Base-by-base conservation (phyloP, 2,329 filamentous ascomycete genomes). In the Hortaea werneckii region DNA sequence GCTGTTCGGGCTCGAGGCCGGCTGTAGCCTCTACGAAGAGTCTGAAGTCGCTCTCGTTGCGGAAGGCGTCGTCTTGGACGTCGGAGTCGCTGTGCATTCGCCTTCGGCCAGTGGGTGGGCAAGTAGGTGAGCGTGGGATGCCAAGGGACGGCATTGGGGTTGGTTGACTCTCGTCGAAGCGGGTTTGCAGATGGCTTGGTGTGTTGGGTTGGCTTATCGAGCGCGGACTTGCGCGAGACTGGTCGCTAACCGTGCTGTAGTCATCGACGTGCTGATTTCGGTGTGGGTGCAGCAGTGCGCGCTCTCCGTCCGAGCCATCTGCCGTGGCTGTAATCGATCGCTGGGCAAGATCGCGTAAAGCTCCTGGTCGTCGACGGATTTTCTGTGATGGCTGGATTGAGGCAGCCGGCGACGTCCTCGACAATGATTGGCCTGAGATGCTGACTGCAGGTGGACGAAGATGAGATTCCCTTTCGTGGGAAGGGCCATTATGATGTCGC, bases 21-120 rank as follows among this genome's bases (percentile, higher is more conserved):
- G 56, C 57, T 4, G 60, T 63, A 9, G 61, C 61, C 40, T 60
- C 54, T 4, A 57, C 60, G 39, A 63, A 63, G 4, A 63, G 45
- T 26, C 53, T 51, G 42, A 61, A 58, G 29, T 63, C 60, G 39
- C 57, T 51, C 38, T 57, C 54, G 41, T 59, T 53, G 5, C 50
- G 51, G 47, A 62, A 60, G 4, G 56, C 54, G 3, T 51, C 52
- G 29, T 60, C 59, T 13, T 41, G 43, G 1, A 45, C 43, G 34
- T 46, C 49, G 2, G 34, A 48, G 2, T 40, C 37, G 37, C 45
- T 53, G 11, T 50, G 49, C 29, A 44, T 46, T 20, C 53, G 46
- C 38, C 48, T 40, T 26, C 40, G 37, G 9, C 49, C 44, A 9
- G 53, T 42, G 12, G 52, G 50, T 38, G 57, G 51, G 38, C 50